A percentile compares a stretch with the other conserved stretches of the same genome.
These are phyloP conservation scores for Curvularia spicifera DNA, from an alignment of 2,329 filamentous ascomycete genomes.

Conservation along the genomic window DNA sequence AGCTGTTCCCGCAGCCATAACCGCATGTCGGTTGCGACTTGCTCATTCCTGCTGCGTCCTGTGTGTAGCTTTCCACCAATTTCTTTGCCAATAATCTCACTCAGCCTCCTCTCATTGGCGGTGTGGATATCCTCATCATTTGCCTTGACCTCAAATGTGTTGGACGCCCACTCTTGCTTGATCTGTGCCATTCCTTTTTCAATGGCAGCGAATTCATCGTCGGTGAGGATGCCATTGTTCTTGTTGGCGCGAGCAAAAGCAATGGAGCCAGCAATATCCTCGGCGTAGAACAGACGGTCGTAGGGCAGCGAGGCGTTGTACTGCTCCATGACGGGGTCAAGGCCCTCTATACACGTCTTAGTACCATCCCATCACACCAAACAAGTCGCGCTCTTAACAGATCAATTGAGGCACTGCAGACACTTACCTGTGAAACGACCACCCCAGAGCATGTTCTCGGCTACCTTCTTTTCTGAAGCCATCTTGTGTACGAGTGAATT, in stretches of 20 bases:
- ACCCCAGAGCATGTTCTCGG: conserved; percentile 51
- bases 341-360: conserved; percentile 64
- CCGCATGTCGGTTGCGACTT: conserved; percentile 88
- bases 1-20: conserved; percentile 84
- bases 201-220: conserved; percentile 75
- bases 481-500: conserved; percentile 25
- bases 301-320: conserved; percentile 85
- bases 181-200: conserved; percentile 71
- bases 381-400: neutral
- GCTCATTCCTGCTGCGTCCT: conserved; percentile 84
- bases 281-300: conserved; percentile 77
- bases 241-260: conserved; percentile 82
- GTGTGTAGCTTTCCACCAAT: conserved; percentile 90
- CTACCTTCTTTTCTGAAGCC: conserved; percentile 46
- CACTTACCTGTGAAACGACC: conserved; percentile 38
- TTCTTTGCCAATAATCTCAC: conserved; percentile 85
- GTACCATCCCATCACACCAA: conserved; percentile 10
- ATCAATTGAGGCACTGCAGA: neutral
- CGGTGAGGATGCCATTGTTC: conserved; percentile 74
- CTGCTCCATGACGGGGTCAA: conserved; percentile 83
- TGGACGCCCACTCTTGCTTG: conserved; percentile 56
- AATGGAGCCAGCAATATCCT: conserved; percentile 81
- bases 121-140: conserved; percentile 64
- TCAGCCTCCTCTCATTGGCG: conserved; percentile 61
- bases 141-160: conserved; percentile 55